Percentiles rank a stretch among this genome's conserved stretches.
phyloP scores from a whole-genome alignment of 2,329 filamentous ascomycete genomes.

The Clarireedia homoeocarpa region DNA sequence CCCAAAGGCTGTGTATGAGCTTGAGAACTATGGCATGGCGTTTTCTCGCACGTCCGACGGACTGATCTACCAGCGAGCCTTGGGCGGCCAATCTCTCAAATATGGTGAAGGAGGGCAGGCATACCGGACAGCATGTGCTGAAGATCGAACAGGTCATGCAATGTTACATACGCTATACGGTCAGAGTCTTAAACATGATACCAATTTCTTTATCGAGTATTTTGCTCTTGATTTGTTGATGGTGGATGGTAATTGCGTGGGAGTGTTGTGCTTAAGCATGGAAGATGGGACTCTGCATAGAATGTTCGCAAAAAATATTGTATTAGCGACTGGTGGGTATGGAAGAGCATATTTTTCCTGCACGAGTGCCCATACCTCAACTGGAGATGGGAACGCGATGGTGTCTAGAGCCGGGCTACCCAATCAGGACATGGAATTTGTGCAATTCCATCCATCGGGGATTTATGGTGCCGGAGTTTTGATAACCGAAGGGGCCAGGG shows the following conservation, averaged over 20 bases:
- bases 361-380: conserved; percentile 96
- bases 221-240: conserved; percentile 96
- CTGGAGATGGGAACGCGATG: conserved; percentile 99
- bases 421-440: conserved; percentile 98
- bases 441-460: conserved; percentile 98
- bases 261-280: conserved; percentile 96
- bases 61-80: conserved; percentile 78
- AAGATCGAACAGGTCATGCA: conserved; percentile 93
- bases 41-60: conserved; percentile 41
- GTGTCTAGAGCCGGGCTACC: conserved; percentile 94
- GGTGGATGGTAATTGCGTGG: conserved; percentile 94
- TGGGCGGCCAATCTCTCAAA: conserved; percentile 94
- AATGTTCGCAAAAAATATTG: conserved; percentile 94
- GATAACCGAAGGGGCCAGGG: conserved; percentile 96
- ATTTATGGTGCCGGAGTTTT: conserved; percentile 97
- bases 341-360: conserved; percentile 97
- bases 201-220: conserved; percentile 99
- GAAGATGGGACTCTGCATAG: conserved; percentile 96
- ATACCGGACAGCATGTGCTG: conserved; percentile 85
- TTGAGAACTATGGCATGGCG: conserved; percentile 47
- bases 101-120: conserved; percentile 96
- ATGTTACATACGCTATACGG: conserved; percentile 98
- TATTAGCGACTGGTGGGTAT: conserved; percentile 94
- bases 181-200: conserved; percentile 94
- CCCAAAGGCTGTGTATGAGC: conserved; percentile 44